These are phyloP conservation scores for Volutella citrinella DNA, from an alignment of 2,329 filamentous ascomycete genomes.

Conservation along the genomic window DNA sequence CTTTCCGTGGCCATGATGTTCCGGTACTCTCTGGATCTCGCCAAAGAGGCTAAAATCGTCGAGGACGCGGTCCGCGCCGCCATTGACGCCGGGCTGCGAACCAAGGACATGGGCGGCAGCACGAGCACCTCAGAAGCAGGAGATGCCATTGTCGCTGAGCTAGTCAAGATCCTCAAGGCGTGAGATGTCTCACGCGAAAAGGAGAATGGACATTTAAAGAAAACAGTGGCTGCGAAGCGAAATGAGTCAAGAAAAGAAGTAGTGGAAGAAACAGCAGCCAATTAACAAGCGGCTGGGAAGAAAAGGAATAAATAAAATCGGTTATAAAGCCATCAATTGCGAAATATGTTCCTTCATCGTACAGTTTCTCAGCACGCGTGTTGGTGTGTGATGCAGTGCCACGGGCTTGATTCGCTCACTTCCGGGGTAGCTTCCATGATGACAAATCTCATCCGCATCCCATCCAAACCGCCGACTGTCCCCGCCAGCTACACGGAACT, in stretches of 20 bases:
- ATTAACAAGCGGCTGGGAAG: not conserved
- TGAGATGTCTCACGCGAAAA: conserved; percentile 6
- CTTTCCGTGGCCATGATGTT: conserved; percentile 91
- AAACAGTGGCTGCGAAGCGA: not conserved
- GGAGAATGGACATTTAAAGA: too few relatives aligned
- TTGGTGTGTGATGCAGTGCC: too few relatives aligned
- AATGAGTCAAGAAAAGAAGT: not conserved
- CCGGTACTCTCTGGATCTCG: conserved; percentile 78
- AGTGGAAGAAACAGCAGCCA: not conserved
- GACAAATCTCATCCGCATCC: too few relatives aligned
- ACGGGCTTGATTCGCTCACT: too few relatives aligned
- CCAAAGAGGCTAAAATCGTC: conserved; percentile 70
- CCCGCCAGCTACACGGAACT: too few relatives aligned
- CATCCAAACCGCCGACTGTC: too few relatives aligned
- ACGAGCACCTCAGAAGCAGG: conserved; percentile 69
- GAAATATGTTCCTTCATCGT: too few relatives aligned
- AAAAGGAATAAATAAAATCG: too few relatives aligned
- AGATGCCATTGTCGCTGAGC: conserved; percentile 63
- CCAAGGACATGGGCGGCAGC: conserved; percentile 77
- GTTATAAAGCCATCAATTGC: too few relatives aligned
- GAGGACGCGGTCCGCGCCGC: conserved; percentile 76
- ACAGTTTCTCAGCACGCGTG: too few relatives aligned
- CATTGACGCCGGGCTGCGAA: conserved; percentile 73
- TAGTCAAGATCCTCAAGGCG: conserved; percentile 15
- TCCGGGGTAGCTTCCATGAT: too few relatives aligned